Conservation (phyloP, 2,329 filamentous ascomycete genomes). For the Lachnum nothofagi region DNA sequence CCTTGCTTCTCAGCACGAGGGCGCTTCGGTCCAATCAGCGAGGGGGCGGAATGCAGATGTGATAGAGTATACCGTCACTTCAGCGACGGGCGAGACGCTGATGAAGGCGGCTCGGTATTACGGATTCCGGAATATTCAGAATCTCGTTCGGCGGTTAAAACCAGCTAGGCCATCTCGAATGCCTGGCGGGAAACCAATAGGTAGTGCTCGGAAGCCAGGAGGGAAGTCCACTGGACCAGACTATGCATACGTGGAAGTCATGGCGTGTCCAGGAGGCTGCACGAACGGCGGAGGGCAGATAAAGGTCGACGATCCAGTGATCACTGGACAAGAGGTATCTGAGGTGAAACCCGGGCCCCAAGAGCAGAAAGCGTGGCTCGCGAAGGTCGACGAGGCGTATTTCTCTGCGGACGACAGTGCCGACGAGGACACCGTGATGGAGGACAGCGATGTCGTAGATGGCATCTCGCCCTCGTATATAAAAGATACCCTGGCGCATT, state of each 20-base stretch:
- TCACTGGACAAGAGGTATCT: constrained; percentile 46
- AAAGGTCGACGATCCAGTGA: constrained; percentile 73
- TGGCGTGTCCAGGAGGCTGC: constrained; percentile 98
- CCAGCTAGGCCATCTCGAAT: constrained; percentile 73
- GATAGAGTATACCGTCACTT: constrained; percentile 70
- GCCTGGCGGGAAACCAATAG: constrained; percentile 65
- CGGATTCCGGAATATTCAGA: constrained; percentile 97
- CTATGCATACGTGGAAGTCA: constrained; percentile 93
- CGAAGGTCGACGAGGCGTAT: constrained; percentile 81
- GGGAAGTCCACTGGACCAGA: constrained; percentile 53
- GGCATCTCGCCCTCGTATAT: constrained; percentile 64
- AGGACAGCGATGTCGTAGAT: constrained; percentile 44
- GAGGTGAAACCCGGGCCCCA: constrained; percentile 59
- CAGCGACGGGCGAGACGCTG: constrained; percentile 51
- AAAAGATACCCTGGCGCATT: constrained; percentile 66
- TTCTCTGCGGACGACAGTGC: constrained; percentile 64
- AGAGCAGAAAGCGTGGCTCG: constrained; percentile 82
- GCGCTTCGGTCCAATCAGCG: constrained; percentile 63
- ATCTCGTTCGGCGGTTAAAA: constrained; percentile 86
- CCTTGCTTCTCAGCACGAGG: constrained; percentile 65
- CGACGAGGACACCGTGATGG: constrained; percentile 27
- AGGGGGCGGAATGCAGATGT: constrained; percentile 88
- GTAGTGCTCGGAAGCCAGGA: constrained; percentile 48
- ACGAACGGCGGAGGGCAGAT: constrained; percentile 97
- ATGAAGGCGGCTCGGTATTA: constrained; percentile 88